Evolutionary conservation across 2,329 filamentous ascomycete species (phyloP).

Genomic region (Reticulascus tulasneorum): DNA sequence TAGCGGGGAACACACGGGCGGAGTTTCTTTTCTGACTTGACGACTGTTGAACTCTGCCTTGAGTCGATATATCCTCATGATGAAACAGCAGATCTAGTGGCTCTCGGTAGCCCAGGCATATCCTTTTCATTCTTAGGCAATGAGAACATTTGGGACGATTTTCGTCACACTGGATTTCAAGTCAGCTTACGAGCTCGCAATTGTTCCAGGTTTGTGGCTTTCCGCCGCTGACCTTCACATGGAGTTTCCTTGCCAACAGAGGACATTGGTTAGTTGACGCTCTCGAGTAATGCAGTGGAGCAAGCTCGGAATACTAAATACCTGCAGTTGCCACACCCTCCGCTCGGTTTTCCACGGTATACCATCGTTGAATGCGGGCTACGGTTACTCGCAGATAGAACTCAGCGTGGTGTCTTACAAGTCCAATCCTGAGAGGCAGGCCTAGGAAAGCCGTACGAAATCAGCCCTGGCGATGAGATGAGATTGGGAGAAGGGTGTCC

Average conservation of each 20-base stretch:
- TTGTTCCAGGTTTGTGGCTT: not conserved
- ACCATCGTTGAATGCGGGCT: no score
- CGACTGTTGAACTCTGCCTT: not conserved
- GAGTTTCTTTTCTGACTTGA: no score
- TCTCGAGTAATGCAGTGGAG: no score
- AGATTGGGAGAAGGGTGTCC: no score
- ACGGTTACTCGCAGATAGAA: no score
- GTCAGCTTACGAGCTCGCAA: not conserved
- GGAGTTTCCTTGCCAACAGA: constrained; percentile 4
- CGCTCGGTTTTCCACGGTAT: constrained; percentile 11
- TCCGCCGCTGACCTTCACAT: constrained; percentile 13
- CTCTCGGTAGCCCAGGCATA: constrained; percentile 9
- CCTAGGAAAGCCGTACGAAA: no score
- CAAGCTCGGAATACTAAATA: constrained; percentile 1
- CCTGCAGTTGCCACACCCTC: constrained; percentile 13
- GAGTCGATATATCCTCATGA: constrained; percentile 4
- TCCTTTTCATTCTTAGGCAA: constrained; percentile 5
- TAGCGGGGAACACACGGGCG: no score
- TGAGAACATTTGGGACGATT: constrained; percentile 8
- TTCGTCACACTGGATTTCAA: constrained; percentile 9
- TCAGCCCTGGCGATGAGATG: no score
- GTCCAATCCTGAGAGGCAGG: no score
- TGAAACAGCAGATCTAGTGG: constrained; percentile 6
- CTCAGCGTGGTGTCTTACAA: no score
- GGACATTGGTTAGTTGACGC: not conserved